A percentile compares a stretch with the other conserved stretches of the same genome.
Conservation (phyloP, 2,329 filamentous ascomycete genomes). For the Arthrobotrys musiformis region DNA sequence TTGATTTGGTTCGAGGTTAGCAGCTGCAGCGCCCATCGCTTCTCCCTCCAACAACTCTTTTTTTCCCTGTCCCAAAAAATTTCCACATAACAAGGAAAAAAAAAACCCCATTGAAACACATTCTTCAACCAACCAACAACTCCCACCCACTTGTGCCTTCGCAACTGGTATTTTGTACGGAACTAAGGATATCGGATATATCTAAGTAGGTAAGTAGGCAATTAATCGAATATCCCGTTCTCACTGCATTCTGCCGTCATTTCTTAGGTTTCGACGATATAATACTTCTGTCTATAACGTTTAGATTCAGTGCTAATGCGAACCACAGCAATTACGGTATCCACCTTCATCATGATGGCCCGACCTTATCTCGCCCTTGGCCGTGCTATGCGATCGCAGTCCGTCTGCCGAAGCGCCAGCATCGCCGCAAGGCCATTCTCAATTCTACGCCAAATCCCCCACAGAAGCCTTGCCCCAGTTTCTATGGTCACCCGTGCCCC, state of each 20-base stretch:
- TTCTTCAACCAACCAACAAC: not conserved
- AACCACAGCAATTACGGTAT: no score
- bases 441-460: not conserved
- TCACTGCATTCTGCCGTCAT: no score
- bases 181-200: no score
- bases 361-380: constrained; percentile 35
- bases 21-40: no score
- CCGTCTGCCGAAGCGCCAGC: not conserved
- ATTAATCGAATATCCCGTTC: no score
- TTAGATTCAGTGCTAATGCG: not conserved
- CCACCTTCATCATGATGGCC: constrained; percentile 41
- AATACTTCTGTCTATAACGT: no score
- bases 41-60: not conserved
- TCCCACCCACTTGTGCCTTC: not conserved
- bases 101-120: not conserved
- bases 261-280: no score
- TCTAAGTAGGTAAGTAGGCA: no score
- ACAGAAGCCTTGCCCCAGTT: not conserved
- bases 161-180: not conserved
- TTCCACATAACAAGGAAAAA: not conserved
- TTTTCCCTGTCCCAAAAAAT: not conserved
- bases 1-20: not conserved
- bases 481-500: not conserved
- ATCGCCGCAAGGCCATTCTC: not conserved
- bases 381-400: constrained; percentile 32